Base-by-base conservation (phyloP, 306 rosid genomes). In the Adenanthera pavonina region DNA sequence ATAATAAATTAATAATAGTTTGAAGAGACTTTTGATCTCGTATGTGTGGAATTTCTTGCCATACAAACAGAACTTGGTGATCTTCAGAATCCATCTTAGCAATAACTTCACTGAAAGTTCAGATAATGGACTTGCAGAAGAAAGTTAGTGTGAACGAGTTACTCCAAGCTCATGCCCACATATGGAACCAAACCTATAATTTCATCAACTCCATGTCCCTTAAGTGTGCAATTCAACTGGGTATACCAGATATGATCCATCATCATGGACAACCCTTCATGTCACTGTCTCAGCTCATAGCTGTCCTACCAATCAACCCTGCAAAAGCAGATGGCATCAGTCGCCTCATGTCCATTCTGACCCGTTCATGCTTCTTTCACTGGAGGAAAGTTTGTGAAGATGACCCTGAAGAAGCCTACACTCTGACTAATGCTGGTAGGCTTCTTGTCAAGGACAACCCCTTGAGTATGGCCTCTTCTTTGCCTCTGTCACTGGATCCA, bases 341-440 rank as follows among this genome's bases (percentile, higher is more conserved):
- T 20, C 86, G 83, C 67, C 84, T 87, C 1, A 87, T 87, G 86
- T 76, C 82, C 36, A 61, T 84, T 51, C 72, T 81, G 6, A 48
- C 80, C 1, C 84, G 76, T 74, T 75, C 78, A 1, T 84, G 82
- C 13, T 78, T 87, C 74, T 87, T 83, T 6, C 20, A 84, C 1
- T 7, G 44, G 4, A 36, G 70, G 30, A n/a, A 72, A 0, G 38
- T 2, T 11, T 53, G 53, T 25, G 43, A 30, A 48, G 34, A 5
- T 20, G 33, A 72, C 8, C 25, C 48, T 44, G 86, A 75, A 69
- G 54, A 79, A 7, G 61, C 17, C 35, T 81, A 81, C 54, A 11
- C 74, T 3, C 74, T 84, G 36, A 87, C 90, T 5, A 65, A 59
- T 2, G 54, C 71, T 10, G 71, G 48, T 7, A 14, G 71, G 48